phyloP scores from a whole-genome alignment of 164 flowering plant species.

The Liquidambar formosana region DNA sequence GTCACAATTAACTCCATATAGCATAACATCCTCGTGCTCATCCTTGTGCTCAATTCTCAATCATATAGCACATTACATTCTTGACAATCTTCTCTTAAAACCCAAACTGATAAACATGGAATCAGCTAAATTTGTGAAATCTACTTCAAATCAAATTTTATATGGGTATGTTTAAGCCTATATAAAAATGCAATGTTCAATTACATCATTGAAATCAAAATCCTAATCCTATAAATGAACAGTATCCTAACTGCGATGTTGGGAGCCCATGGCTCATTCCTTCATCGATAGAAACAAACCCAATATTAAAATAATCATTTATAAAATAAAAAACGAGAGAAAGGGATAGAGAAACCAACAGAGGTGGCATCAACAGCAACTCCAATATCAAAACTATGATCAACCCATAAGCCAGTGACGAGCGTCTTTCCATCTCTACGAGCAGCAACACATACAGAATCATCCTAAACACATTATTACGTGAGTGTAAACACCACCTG shows the following conservation, averaged over 20 bases:
- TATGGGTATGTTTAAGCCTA: too few species aligned
- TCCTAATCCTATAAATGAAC: background rate
- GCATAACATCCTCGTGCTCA: too few species aligned
- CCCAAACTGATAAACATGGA: background rate
- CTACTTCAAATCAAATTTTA: too few species aligned
- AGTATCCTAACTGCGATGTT: background rate
- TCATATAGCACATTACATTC: too few species aligned
- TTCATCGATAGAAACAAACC: background rate
- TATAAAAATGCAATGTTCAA: background rate
- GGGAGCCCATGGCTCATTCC: too few species aligned
- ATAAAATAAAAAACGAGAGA: too few species aligned
- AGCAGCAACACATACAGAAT: constrained; percentile 77
- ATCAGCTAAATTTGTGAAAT: too few species aligned
- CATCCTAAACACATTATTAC: constrained; percentile 73
- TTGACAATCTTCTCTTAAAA: too few species aligned
- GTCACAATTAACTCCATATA: background rate
- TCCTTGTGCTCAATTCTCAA: too few species aligned
- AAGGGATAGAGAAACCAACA: constrained; percentile 39
- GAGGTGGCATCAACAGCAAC: constrained; percentile 54
- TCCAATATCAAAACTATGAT: constrained; percentile 68
- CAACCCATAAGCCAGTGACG: constrained; percentile 77
- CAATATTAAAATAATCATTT: background rate
- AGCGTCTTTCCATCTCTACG: constrained; percentile 69
- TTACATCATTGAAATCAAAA: background rate
- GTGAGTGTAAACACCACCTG: too few species aligned